Evolutionary conservation across 106 monocot genomes (phyloP).

Genomic region (Acanthochlamys bracteata): DNA sequence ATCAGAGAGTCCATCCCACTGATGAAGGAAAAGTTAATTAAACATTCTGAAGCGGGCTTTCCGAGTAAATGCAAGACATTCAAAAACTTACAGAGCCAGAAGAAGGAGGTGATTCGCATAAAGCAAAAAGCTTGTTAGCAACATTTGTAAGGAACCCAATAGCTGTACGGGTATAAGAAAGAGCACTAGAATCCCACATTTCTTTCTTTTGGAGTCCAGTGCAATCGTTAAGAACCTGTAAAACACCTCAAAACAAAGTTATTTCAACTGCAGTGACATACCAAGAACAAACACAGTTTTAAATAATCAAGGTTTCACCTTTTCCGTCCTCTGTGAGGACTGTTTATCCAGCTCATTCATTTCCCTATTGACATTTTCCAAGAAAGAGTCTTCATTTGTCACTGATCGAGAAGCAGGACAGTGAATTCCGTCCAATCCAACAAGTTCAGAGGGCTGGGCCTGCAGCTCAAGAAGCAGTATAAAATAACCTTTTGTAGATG

Average conservation of each 20-base stretch:
- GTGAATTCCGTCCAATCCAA: constrained; percentile 46
- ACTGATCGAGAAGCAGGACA: constrained; percentile 10
- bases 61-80: background rate
- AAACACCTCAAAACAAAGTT: background rate
- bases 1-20: constrained; percentile 20
- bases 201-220: constrained; percentile 21
- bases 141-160: constrained; percentile 41
- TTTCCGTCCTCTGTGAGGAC: constrained; percentile 14
- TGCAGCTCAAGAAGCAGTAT: constrained; percentile 11
- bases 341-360: constrained; percentile 31
- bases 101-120: constrained; percentile 12
- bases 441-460: constrained; percentile 71
- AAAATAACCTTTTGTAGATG: background rate
- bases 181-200: constrained; percentile 22
- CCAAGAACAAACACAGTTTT: background rate
- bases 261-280: background rate
- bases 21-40: constrained; percentile 1
- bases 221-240: constrained; percentile 22
- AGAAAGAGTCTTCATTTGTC: constrained; percentile 19
- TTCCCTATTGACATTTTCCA: constrained; percentile 14
- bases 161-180: constrained; percentile 25
- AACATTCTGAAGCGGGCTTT: background rate
- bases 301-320: constrained; percentile 12
- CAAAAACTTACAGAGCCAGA: constrained; percentile 19
- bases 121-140: constrained; percentile 32